Percentiles rank a stretch among this genome's conserved stretches.
Evolutionary conservation across 371 early-diverging fungal genomes (phyloP).

Genomic region (Mortierella sp.): DNA sequence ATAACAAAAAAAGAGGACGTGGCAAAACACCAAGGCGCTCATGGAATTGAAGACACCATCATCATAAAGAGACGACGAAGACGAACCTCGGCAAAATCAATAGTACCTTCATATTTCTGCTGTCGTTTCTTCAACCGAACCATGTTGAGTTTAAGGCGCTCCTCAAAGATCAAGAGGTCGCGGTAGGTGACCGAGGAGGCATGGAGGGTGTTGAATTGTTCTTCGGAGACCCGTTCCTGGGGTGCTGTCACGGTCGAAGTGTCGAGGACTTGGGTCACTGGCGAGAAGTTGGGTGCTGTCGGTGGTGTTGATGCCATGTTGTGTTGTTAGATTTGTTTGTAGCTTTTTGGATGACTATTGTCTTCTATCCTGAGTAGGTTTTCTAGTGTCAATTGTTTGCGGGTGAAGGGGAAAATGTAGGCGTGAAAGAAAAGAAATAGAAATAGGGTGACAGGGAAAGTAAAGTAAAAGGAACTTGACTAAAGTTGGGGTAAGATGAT

Average conservation of each 20-base stretch:
- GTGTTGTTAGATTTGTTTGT: background rate
- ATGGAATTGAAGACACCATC: too few relatives aligned
- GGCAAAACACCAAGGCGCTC: background rate
- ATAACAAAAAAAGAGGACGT: background rate
- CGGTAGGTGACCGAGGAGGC: conserved; percentile 66
- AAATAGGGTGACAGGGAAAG: background rate
- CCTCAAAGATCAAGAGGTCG: conserved; percentile 81
- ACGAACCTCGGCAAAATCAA: background rate
- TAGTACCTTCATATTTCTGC: conserved; percentile 76
- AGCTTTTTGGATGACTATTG: too few relatives aligned
- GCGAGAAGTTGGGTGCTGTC: conserved; percentile 25
- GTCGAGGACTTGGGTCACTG: conserved; percentile 48
- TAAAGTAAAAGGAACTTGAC: background rate
- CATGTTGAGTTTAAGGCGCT: conserved; percentile 74
- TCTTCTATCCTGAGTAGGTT: background rate
- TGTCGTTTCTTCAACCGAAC: conserved; percentile 67
- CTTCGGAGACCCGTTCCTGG: conserved; percentile 46
- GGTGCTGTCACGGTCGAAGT: conserved; percentile 10
- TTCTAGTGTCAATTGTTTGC: background rate
- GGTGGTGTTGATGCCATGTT: background rate
- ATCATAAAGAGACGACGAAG: too few relatives aligned
- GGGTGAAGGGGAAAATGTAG: background rate
- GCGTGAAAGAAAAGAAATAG: background rate
- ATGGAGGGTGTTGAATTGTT: conserved; percentile 49
- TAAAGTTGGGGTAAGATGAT: conserved; percentile 9